Evolutionary conservation across 2,329 filamentous ascomycete genomes (phyloP).

Genomic region (Chalaropsis thielavioides): DNA sequence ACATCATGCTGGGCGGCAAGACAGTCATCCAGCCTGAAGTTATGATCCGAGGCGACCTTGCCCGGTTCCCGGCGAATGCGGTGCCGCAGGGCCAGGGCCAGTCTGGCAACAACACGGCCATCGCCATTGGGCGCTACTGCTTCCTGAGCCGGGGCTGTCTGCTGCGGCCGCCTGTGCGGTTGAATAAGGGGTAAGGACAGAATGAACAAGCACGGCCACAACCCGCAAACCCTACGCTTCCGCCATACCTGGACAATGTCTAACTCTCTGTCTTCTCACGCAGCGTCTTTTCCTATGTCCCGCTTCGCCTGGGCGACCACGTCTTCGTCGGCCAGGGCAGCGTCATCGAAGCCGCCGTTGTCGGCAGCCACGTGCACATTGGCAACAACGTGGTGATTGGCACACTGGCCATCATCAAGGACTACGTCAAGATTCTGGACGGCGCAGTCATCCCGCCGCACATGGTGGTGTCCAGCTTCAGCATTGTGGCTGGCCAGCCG

Average conservation of each 20-base stretch:
- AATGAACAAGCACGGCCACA: background rate
- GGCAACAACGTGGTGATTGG: slow-evolving; percentile 64
- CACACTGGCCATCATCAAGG: slow-evolving; percentile 83
- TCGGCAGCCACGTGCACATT: slow-evolving; percentile 78
- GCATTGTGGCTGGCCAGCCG: slow-evolving; percentile 72
- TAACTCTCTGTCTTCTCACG: background rate
- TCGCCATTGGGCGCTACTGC: slow-evolving; percentile 82
- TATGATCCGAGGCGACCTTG: slow-evolving; percentile 82
- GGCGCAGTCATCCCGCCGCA: slow-evolving; percentile 69
- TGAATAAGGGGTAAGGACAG: slow-evolving; percentile 52
- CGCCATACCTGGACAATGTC: background rate
- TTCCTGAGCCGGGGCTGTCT: slow-evolving; percentile 68
- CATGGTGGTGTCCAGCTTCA: slow-evolving; percentile 88
- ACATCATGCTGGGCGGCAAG: slow-evolving; percentile 93
- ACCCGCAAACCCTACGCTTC: background rate
- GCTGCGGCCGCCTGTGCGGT: slow-evolving; percentile 66
- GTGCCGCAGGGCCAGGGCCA: slow-evolving; percentile 25
- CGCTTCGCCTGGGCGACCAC: slow-evolving; percentile 85
- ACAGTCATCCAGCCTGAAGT: slow-evolving; percentile 93
- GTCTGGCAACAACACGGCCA: slow-evolving; percentile 46
- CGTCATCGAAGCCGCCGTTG: slow-evolving; percentile 67
- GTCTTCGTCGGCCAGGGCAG: slow-evolving; percentile 69
- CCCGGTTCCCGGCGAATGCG: slow-evolving; percentile 38
- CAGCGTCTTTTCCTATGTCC: slow-evolving; percentile 61
- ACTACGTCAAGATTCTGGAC: slow-evolving; percentile 78